Conservation (phyloP, 306 rosid species). For the Heteromeles arbutifolia region DNA sequence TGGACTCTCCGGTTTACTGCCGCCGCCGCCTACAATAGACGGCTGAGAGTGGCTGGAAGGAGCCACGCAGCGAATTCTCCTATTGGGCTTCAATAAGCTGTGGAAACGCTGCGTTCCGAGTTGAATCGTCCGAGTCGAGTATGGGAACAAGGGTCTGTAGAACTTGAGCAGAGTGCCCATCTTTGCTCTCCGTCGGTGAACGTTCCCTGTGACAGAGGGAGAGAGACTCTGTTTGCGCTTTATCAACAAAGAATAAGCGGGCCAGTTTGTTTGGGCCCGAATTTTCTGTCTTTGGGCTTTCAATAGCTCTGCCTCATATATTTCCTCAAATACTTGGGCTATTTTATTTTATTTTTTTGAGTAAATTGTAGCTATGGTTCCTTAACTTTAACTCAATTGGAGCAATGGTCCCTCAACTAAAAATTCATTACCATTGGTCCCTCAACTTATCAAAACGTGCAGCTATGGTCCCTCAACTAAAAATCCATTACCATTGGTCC, state of each 20-base stretch:
- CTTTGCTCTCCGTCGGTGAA: neutral
- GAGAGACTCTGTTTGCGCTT: neutral
- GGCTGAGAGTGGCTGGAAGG: conserved; percentile 40
- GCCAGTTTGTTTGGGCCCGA: neutral
- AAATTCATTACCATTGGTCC: too few relatives aligned
- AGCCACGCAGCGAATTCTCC: conserved; percentile 19
- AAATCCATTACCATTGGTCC: too few relatives aligned
- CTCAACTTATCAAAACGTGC: too few relatives aligned
- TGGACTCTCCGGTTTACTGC: neutral
- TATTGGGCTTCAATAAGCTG: conserved; percentile 20
- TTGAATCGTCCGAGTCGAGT: conserved; percentile 26
- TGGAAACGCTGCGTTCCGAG: conserved; percentile 14
- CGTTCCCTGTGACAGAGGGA: neutral
- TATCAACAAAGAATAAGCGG: neutral
- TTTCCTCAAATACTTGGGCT: too few relatives aligned
- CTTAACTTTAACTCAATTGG: too few relatives aligned
- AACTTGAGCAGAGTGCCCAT: conserved; percentile 69
- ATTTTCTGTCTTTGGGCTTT: neutral
- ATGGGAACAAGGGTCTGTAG: conserved; percentile 39
- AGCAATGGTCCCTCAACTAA: too few relatives aligned
- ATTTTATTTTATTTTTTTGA: too few relatives aligned
- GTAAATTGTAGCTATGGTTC: too few relatives aligned
- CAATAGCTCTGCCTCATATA: neutral
- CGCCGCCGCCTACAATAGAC: conserved; percentile 11
- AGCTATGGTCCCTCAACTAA: too few relatives aligned